Evolutionary conservation across 345 rosid species (phyloP), one percentile per base, ranked within the genome.

Genomic region (Turnera subulata): DNA sequence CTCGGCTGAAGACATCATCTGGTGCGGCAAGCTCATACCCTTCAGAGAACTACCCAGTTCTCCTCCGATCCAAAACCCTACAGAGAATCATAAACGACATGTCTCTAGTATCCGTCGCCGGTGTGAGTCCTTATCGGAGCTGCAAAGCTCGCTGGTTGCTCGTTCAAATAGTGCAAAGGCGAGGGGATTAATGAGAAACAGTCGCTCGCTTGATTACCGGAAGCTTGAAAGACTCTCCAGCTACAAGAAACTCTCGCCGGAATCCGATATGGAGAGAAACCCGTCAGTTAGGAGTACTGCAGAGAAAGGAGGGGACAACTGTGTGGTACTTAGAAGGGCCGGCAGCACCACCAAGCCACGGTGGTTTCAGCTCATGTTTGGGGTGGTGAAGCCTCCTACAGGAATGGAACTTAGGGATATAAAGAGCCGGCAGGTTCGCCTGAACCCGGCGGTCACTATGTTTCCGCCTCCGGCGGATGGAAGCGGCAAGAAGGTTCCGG

Each of bases 1-100:
- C 44, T 77, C 91, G 0, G 91, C 96, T n/a, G 94, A 89, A 49
- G 89, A 85, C 44, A 76, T 85, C 35, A 77, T 89, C 65, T 75
- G 80, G 52, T 68, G 74, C 59, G 96, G 96, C 10, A 85, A 81
- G 53, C 84, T 89, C 62, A 61, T 89, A 25, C 81, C 94, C 1
- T 76, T 80, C 39, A 75, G n/a, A n/a, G n/a, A 66, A 9, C 39
- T 74, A 42, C 72, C 9, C 53, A 21, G 67, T 1, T 33, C 56
- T 44, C 61, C 60, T 25, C 38, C 70, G 11, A 18, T 50, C 12
- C 59, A 53, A 9, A 67, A 56, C 0, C 42, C 26, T 6, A 24
- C 19, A 1, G 52, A 68, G 1, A 49, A 59, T n/a, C n/a, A n/a
- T 13, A 62, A 56, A 18, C 33, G 20, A 12, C 50, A 1, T 6